phyloP scores from a whole-genome alignment of 768 basidiomycete species.

The Amanita thiersii region DNA sequence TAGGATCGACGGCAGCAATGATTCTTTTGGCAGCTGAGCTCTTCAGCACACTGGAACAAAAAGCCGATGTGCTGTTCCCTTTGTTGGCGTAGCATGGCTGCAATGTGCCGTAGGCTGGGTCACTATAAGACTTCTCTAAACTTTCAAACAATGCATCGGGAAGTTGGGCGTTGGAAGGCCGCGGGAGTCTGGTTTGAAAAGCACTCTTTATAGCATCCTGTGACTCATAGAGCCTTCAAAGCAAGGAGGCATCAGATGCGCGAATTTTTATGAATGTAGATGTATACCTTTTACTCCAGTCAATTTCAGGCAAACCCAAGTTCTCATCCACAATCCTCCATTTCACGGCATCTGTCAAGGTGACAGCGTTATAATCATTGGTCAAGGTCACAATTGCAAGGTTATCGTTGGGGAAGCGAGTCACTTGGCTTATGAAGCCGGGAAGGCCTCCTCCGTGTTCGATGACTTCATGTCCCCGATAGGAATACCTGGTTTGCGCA shows the following conservation, averaged over 20 bases:
- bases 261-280: too few relatives aligned
- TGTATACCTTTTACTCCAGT: too few relatives aligned
- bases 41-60: conserved; percentile 17
- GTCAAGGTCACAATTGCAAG: conserved; percentile 30
- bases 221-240: conserved; percentile 22
- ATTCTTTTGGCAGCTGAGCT: conserved; percentile 22
- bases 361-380: conserved; percentile 27
- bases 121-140: conserved; percentile 22
- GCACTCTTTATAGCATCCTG: conserved; percentile 13
- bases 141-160: conserved; percentile 15
- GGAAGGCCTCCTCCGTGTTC: conserved; percentile 34
- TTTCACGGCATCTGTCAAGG: conserved; percentile 27
- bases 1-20: conserved; percentile 16
- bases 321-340: conserved; percentile 29
- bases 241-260: conserved; percentile 11
- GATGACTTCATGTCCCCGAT: conserved; percentile 32
- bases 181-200: conserved; percentile 16
- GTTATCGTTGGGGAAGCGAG: conserved; percentile 28
- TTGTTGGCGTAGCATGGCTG: conserved; percentile 22
- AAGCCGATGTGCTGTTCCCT: neutral
- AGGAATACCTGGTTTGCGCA: conserved; percentile 29
- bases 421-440: conserved; percentile 24
- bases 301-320: conserved; percentile 32
- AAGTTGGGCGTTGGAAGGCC: conserved; percentile 15
- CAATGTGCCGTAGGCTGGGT: too few relatives aligned